Percentiles rank a stretch among this genome's conserved stretches.
phyloP scores from a whole-genome alignment of 257 asterid genomes.

The Solanum sparsipilum region DNA sequence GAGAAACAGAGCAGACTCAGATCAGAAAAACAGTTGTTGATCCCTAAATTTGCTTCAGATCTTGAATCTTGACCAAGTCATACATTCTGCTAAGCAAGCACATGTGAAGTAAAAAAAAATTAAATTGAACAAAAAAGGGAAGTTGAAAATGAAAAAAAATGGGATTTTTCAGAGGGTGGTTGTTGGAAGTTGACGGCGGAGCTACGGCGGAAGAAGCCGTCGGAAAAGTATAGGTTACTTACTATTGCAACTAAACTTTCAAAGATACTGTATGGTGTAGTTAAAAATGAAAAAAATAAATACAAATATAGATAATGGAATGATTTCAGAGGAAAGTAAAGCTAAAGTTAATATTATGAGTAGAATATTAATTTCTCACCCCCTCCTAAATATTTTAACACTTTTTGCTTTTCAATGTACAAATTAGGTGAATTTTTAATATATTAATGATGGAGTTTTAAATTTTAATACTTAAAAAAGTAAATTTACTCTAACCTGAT shows the following conservation, averaged over 20 bases:
- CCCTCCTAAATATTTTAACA: not conserved
- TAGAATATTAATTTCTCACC: slow-evolving; percentile 1
- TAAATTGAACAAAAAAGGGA: not conserved
- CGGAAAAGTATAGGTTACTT: slow-evolving; percentile 5
- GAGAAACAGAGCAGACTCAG: not conserved
- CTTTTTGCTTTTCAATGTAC: not conserved
- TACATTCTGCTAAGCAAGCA: not conserved
- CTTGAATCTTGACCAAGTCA: not conserved
- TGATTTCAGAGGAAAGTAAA: not conserved
- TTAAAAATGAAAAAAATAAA: not conserved
- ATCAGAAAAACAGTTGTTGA: not conserved
- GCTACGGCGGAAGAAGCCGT: slow-evolving; percentile 2
- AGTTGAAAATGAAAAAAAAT: not conserved
- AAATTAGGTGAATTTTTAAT: not conserved
- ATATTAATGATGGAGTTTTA: not conserved
- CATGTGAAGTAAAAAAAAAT: not conserved
- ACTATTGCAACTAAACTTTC: slow-evolving; percentile 2
- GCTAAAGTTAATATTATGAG: not conserved
- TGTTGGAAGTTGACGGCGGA: slow-evolving; percentile 4
- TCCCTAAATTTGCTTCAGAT: not conserved
- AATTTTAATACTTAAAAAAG: not conserved
- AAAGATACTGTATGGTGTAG: slow-evolving; percentile 4
- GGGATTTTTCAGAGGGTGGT: not conserved
- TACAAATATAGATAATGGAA: slow-evolving; percentile 1
- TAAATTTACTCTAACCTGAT: not conserved